Conservation (phyloP, 768 basidiomycete species). For the Rhodotorula babjevae region DNA sequence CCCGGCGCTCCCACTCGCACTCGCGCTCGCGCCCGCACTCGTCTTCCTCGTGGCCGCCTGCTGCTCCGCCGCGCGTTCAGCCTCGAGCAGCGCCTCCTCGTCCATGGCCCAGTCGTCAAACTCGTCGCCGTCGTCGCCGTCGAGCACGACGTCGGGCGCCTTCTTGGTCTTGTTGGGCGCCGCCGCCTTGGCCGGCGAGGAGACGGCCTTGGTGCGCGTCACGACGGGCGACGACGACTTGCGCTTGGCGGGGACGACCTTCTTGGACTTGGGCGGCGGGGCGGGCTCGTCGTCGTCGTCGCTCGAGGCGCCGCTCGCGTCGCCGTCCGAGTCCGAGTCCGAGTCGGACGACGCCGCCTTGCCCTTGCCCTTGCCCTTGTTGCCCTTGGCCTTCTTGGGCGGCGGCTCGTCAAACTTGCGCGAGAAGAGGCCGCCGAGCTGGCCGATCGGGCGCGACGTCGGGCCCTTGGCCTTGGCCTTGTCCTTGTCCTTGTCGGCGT, state of each 20-base stretch:
- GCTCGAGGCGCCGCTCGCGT: not conserved
- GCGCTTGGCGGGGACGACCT: slow-evolving; percentile 26
- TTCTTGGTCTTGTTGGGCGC: slow-evolving; percentile 13
- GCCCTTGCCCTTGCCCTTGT: slow-evolving; percentile 13
- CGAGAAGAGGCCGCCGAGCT: slow-evolving; percentile 18
- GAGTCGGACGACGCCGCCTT: not conserved
- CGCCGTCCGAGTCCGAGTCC: slow-evolving; percentile 7
- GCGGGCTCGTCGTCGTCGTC: not conserved
- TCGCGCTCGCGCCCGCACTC: too few species aligned
- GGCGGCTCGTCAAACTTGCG: not conserved
- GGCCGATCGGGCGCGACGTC: slow-evolving; percentile 13
- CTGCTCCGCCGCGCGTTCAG: not conserved
- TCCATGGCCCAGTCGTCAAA: slow-evolving; percentile 11
- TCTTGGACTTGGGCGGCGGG: too few species aligned
- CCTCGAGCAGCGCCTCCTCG: slow-evolving; percentile 10
- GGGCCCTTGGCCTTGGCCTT: slow-evolving; percentile 7
- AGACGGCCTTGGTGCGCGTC: not conserved
- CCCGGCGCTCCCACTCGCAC: too few species aligned
- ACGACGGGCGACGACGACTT: slow-evolving; percentile 26
- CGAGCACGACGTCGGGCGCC: not conserved
- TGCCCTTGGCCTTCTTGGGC: not conserved
- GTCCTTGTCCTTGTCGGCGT: slow-evolving; percentile 3
- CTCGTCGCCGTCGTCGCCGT: slow-evolving; percentile 7
- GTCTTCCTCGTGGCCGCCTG: not conserved
- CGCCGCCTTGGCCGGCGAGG: slow-evolving; percentile 1